Percentiles rank a stretch among this genome's conserved stretches.
Evolutionary conservation across 2,329 filamentous ascomycete species (phyloP).

Genomic region (Epichloe scottii): DNA sequence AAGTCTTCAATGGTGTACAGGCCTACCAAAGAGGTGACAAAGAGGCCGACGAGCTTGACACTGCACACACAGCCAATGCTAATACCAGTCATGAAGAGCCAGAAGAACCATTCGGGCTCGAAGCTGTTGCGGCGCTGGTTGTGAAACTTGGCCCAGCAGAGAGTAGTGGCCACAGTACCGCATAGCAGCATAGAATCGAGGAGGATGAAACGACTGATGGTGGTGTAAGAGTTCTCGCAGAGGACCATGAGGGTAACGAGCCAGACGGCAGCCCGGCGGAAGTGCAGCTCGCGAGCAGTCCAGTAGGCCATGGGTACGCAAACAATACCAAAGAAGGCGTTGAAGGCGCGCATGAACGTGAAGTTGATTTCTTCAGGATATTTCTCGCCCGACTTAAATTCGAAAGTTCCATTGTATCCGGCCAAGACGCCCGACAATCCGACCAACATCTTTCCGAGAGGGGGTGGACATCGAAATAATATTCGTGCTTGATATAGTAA

Average conservation of each 20-base stretch:
- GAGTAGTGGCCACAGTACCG: conserved; percentile 93
- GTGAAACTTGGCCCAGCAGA: conserved; percentile 97
- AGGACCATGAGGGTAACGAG: conserved; percentile 92
- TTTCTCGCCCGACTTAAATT: conserved; percentile 96
- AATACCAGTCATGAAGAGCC: conserved; percentile 85
- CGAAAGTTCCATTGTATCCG: conserved; percentile 97
- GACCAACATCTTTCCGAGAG: conserved; percentile 96
- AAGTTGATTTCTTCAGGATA: conserved; percentile 93
- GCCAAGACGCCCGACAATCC: conserved; percentile 91
- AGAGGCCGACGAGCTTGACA: conserved; percentile 96
- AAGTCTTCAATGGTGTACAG: conserved; percentile 93
- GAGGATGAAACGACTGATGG: conserved; percentile 95
- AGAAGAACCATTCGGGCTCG: conserved; percentile 82
- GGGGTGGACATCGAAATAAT: conserved; percentile 93
- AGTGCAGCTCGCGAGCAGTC: conserved; percentile 81
- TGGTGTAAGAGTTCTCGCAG: conserved; percentile 98
- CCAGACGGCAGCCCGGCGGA: conserved; percentile 82
- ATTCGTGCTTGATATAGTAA: conserved; percentile 97
- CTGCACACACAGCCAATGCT: conserved; percentile 98
- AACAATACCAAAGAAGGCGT: conserved; percentile 83
- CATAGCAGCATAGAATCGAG: conserved; percentile 97
- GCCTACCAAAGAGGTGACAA: conserved; percentile 87
- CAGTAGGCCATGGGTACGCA: conserved; percentile 92
- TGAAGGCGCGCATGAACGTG: conserved; percentile 97
- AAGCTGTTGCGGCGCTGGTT: conserved; percentile 76